phyloP scores from a whole-genome alignment of 192 early-diverging fungal species.

The Fimicolochytrium jonesii region DNA sequence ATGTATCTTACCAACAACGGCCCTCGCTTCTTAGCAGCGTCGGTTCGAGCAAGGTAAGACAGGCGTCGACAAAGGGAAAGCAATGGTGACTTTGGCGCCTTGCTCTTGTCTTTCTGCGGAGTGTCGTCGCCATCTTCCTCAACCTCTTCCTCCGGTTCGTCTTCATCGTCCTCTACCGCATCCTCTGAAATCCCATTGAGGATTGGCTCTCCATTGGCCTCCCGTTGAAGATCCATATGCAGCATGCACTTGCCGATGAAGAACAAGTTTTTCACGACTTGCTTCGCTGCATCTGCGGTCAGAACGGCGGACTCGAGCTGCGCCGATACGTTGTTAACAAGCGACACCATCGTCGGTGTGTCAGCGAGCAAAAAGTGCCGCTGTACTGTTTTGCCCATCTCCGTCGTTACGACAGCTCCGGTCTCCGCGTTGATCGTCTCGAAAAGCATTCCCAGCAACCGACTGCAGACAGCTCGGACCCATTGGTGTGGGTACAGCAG shows the following conservation, averaged over 20 bases:
- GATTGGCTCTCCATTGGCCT: background rate
- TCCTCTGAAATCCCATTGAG: constrained; percentile 11
- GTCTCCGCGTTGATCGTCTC: constrained; percentile 57
- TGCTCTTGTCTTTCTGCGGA: background rate
- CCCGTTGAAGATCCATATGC: constrained; percentile 4
- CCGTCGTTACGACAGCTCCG: constrained; percentile 2
- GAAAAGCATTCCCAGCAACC: constrained; percentile 77
- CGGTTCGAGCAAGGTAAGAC: constrained; percentile 63
- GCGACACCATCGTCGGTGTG: constrained; percentile 37
- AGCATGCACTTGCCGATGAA: constrained; percentile 73
- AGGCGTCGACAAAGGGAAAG: constrained; percentile 54
- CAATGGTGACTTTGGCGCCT: constrained; percentile 13
- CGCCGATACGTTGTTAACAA: constrained; percentile 48
- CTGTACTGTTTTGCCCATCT: constrained; percentile 25
- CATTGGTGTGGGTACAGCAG: constrained; percentile 87
- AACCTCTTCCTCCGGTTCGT: constrained; percentile 19
- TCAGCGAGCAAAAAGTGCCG: constrained; percentile 31
- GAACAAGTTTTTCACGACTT: constrained; percentile 90
- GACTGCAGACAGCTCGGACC: constrained; percentile 69
- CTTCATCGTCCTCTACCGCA: constrained; percentile 13
- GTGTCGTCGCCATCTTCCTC: constrained; percentile 23
- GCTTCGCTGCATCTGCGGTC: constrained; percentile 74
- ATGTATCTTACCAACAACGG: constrained; percentile 26
- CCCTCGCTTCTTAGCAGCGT: constrained; percentile 41
- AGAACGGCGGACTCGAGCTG: constrained; percentile 46